Evolutionary conservation across 176 grass and related monocot species (phyloP).

Genomic region (Eremochloa ophiuroides): DNA sequence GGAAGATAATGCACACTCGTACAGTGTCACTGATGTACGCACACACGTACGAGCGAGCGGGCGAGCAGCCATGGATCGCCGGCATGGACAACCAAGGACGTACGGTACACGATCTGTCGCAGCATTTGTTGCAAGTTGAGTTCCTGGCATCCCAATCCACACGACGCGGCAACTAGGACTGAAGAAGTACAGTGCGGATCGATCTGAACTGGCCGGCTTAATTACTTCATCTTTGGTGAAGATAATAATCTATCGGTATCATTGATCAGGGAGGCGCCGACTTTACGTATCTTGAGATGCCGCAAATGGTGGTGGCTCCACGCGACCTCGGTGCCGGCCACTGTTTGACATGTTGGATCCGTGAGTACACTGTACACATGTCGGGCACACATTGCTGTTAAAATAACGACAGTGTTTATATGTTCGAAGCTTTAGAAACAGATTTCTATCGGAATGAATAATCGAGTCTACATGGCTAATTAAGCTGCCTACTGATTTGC

Average conservation of each 20-base stretch:
- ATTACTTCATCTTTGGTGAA: neutral
- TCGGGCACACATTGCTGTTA: neutral
- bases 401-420: too few species aligned
- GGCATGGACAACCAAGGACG: neutral
- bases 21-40: neutral
- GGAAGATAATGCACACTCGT: neutral
- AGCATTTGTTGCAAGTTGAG: too few species aligned
- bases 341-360: neutral
- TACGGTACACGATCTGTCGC: neutral
- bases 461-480: too few species aligned
- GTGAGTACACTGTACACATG: neutral
- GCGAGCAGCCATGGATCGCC: neutral
- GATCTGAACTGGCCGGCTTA: neutral
- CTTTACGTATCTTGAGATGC: neutral
- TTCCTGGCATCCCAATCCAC: neutral
- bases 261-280: neutral
- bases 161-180: neutral
- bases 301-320: neutral
- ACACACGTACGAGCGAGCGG: neutral
- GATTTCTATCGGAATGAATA: too few species aligned
- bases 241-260: neutral
- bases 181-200: neutral
- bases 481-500: too few species aligned
- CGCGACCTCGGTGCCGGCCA: neutral
- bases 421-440: too few species aligned